These are phyloP conservation scores for Akanthomyces muscarius DNA, from an alignment of 2,329 filamentous ascomycete species.

Conservation along the genomic window DNA sequence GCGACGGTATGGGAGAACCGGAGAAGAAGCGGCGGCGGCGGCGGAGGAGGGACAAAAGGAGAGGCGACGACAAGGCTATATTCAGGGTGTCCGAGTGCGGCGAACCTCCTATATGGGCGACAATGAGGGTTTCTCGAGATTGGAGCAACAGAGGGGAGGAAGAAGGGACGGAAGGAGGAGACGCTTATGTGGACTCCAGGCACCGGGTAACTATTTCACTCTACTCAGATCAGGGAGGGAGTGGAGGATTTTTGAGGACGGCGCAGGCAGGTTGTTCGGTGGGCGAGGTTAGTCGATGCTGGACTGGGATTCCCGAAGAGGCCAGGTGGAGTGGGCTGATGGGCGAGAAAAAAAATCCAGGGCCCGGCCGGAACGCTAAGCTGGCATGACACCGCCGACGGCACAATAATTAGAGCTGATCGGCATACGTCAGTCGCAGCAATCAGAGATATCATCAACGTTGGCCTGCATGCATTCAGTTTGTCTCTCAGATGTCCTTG, in stretches of 20 bases:
- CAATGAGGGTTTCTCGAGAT: background rate
- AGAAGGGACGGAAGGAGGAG: background rate
- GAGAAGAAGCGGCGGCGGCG: background rate
- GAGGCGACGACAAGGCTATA: background rate
- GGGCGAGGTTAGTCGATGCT: background rate
- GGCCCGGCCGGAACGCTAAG: constrained; percentile 9
- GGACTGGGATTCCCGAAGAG: constrained; percentile 11
- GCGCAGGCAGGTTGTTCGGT: background rate
- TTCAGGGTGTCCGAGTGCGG: constrained; percentile 7
- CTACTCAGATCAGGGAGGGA: background rate
- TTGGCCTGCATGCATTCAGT: background rate
- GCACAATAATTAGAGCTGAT: background rate
- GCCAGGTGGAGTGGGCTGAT: constrained; percentile 11
- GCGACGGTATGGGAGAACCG: constrained; percentile 27
- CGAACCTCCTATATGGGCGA: background rate
- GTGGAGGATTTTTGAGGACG: constrained; percentile 6
- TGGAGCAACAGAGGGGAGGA: background rate
- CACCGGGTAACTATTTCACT: background rate
- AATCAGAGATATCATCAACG: background rate
- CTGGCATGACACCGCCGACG: constrained; percentile 4
- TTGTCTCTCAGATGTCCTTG: background rate
- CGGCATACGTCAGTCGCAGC: background rate
- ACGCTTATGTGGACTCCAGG: background rate
- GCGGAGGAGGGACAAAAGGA: background rate
- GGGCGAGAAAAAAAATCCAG: background rate